A percentile compares a stretch with the other conserved stretches of the same genome.
Conservation (phyloP, 148 eudicot genomes). For the Cornus controversa region DNA sequence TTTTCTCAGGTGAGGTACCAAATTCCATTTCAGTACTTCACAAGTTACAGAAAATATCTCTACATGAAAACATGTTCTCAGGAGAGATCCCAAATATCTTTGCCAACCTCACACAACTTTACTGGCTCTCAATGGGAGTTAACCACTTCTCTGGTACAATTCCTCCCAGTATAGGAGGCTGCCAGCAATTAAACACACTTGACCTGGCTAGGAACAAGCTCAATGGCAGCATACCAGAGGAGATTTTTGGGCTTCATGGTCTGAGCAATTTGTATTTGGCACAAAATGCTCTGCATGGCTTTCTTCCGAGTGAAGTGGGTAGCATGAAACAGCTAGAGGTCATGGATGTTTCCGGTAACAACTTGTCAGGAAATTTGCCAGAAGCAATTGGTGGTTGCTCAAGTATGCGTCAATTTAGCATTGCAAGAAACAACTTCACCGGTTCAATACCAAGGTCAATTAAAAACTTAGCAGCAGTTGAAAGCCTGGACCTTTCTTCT, state of each 20-base stretch:
- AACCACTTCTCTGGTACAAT: conserved; percentile 10
- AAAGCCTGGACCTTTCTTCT: conserved; percentile 8
- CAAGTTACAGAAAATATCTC: background rate
- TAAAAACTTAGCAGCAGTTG: background rate
- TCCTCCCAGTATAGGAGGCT: conserved; percentile 12
- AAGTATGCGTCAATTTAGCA: background rate
- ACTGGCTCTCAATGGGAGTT: conserved; percentile 2
- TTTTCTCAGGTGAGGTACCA: conserved; percentile 5
- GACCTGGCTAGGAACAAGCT: background rate
- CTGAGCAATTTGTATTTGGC: background rate
- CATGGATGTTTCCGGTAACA: conserved; percentile 10
- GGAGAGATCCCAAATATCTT: conserved; percentile 12
- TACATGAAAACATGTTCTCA: conserved; percentile 8
- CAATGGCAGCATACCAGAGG: background rate
- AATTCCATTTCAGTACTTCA: conserved; percentile 3
- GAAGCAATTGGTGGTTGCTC: background rate
- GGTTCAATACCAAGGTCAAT: conserved; percentile 9
- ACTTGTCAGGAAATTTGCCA: conserved; percentile 9
- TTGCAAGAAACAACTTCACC: conserved; percentile 5
- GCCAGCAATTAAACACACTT: conserved; percentile 2
- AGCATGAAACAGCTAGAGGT: conserved; percentile 9
- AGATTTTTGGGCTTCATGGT: conserved; percentile 3
- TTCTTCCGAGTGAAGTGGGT: conserved; percentile 4
- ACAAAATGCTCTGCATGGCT: conserved; percentile 1
- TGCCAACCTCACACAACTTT: conserved; percentile 8